A percentile compares a stretch with the other conserved stretches of the same genome.
phyloP scores from a whole-genome alignment of 768 basidiomycete species.

The Floccularia luteovirens region DNA sequence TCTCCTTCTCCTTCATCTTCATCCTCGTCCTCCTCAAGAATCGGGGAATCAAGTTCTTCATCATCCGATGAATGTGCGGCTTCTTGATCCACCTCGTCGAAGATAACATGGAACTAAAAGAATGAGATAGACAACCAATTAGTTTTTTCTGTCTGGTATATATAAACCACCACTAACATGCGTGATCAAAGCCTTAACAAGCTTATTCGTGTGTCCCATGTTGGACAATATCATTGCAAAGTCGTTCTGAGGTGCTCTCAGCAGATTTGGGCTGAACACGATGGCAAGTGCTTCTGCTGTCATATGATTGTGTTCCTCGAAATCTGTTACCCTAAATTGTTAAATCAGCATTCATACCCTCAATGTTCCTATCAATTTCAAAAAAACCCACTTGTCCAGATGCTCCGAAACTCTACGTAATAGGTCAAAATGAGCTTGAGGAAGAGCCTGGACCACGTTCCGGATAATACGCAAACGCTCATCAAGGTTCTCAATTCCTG shows the following conservation, averaged over 20 bases:
- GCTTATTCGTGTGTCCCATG: slow-evolving; percentile 70
- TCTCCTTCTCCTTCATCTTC: too few relatives aligned
- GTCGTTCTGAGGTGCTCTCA: slow-evolving; percentile 73
- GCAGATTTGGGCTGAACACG: slow-evolving; percentile 76
- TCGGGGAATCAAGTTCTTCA: slow-evolving; percentile 40
- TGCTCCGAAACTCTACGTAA: slow-evolving; percentile 75
- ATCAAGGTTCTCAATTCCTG: slow-evolving; percentile 67
- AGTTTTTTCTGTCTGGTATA: too few relatives aligned
- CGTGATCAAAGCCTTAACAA: slow-evolving; percentile 70
- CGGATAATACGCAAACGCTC: slow-evolving; percentile 59
- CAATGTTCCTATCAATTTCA: background rate
- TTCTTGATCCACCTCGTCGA: slow-evolving; percentile 62
- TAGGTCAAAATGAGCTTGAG: slow-evolving; percentile 71
- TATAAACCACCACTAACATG: slow-evolving; percentile 40
- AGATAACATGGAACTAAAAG: slow-evolving; percentile 55
- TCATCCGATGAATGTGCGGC: slow-evolving; percentile 47
- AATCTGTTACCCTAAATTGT: slow-evolving; percentile 66
- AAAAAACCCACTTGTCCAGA: slow-evolving; percentile 54
- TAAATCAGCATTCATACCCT: background rate
- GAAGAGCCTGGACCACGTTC: slow-evolving; percentile 58
- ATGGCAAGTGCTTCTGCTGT: slow-evolving; percentile 79
- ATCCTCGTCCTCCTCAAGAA: slow-evolving; percentile 63
- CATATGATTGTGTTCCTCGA: slow-evolving; percentile 87
- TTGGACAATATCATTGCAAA: slow-evolving; percentile 73
- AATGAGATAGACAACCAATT: slow-evolving; percentile 6